phyloP scores from a whole-genome alignment of 306 rosid species.

The Hippophae gyantsensis region DNA sequence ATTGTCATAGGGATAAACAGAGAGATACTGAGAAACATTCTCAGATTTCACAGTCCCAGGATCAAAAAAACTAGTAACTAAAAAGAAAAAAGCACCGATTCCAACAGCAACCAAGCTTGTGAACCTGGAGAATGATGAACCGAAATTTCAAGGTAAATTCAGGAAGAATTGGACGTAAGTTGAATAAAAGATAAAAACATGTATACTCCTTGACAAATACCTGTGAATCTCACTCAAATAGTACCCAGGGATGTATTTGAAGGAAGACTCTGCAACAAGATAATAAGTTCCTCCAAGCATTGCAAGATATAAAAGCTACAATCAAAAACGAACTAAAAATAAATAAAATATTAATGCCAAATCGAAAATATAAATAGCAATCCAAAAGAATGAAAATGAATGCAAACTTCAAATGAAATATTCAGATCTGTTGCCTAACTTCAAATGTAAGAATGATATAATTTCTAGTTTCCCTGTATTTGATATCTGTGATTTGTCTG shows the following conservation, averaged over 20 bases:
- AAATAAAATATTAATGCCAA: constrained; percentile 4
- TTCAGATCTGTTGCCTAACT: too few species aligned
- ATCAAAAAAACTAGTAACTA: constrained; percentile 86
- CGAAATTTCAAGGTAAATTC: constrained; percentile 20
- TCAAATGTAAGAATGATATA: too few species aligned
- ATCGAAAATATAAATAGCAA: not conserved
- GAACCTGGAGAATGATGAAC: constrained; percentile 46
- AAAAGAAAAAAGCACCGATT: constrained; percentile 70
- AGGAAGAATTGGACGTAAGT: not conserved
- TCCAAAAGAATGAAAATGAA: too few species aligned
- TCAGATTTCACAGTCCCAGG: constrained; percentile 67
- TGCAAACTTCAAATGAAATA: too few species aligned
- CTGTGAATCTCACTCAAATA: constrained; percentile 72
- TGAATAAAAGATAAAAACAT: constrained; percentile 1
- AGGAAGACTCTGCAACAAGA: constrained; percentile 44
- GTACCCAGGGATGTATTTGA: constrained; percentile 73
- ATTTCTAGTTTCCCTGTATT: too few species aligned
- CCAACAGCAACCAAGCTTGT: constrained; percentile 63
- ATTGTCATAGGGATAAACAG: constrained; percentile 79
- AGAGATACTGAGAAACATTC: constrained; percentile 66
- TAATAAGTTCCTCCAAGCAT: constrained; percentile 56
- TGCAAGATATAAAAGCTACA: constrained; percentile 59
- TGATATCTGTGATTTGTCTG: too few species aligned
- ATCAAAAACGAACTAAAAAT: constrained; percentile 2
- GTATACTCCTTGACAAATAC: constrained; percentile 24